phyloP scores from a whole-genome alignment of 1,284 basidiomycete genomes.

The Stygiomarasmius scandens region DNA sequence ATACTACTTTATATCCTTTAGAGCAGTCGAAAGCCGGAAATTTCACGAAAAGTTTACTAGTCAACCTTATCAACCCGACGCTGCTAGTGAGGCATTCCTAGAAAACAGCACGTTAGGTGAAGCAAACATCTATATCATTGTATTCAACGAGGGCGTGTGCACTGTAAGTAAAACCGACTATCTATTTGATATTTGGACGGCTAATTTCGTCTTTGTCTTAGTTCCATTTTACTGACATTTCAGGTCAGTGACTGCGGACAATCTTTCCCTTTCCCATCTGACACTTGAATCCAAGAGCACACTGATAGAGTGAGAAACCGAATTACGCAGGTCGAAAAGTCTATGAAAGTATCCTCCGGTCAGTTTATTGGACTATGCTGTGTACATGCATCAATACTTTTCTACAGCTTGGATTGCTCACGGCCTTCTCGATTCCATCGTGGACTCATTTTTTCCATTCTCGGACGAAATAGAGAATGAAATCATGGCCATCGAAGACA shows the following conservation, averaged over 20 bases:
- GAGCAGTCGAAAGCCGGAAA: conserved; percentile 73
- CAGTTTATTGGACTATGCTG: conserved; percentile 21
- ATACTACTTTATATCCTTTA: conserved; percentile 92
- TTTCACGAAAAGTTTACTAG: conserved; percentile 43
- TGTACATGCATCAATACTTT: neutral
- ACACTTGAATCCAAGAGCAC: conserved; percentile 59
- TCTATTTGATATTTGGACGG: no score
- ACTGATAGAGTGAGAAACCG: conserved; percentile 78
- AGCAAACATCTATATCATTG: conserved; percentile 86
- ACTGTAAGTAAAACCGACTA: conserved; percentile 77
- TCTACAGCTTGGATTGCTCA: conserved; percentile 91
- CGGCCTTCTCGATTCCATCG: conserved; percentile 90
- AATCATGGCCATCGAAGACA: conserved; percentile 75
- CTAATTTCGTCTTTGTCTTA: conserved; percentile 33
- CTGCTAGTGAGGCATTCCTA: conserved; percentile 43
- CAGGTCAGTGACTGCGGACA: conserved; percentile 41
- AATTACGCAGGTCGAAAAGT: conserved; percentile 60
- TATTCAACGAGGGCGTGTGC: conserved; percentile 90
- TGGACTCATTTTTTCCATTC: conserved; percentile 93
- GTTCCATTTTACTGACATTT: conserved; percentile 94
- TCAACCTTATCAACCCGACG: conserved; percentile 23
- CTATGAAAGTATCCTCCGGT: conserved; percentile 73
- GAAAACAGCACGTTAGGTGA: conserved; percentile 57
- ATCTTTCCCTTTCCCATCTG: neutral
- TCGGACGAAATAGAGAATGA: conserved; percentile 85